Evolutionary conservation across 352 stramenopile species (phyloP), one percentile per base, ranked within the genome.

Genomic region (Phytophthora sp.): DNA sequence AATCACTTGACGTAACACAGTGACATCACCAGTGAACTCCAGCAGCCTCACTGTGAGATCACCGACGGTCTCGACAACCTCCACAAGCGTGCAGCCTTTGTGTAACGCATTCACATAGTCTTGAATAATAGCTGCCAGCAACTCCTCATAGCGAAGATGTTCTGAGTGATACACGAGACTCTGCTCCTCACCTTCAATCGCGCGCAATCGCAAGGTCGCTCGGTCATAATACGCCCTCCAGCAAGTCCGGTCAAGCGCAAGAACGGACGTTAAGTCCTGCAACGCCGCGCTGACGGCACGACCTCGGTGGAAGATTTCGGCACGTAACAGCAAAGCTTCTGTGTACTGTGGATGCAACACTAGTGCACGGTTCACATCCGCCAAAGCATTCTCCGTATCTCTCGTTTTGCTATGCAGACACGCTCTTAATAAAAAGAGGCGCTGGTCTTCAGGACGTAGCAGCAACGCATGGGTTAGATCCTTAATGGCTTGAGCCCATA

Each of bases 221-320:
- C 85, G 81, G 56, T 94, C 85, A 57, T 92, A 94, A 53, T 89
- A 89, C n/a, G 85, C 85, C 15, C 82, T 80, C 85, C 85, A 94
- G 65, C 84, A 90, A 30, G 70, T 70, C n/a, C 80, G 74, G 36
- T 94, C 85, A 12, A 84, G 68, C 0, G 73, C 57, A 9, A 92
- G 45, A 8, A 82, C 83, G 1, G 80, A 80, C 13, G 85, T 86
- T 16, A 92, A 60, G 33, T 94, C 85, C 18, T 92, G 79, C 1
- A 94, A 54, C 16, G 85, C 82, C 7, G 78, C 69, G 2, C 59
- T 75, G 5, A 87, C 77, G 3, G 70, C 66, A 30, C 72, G 67
- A 35, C 80, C 63, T 3, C 80, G 77, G 38, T 89, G 73, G 29
- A 81, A 88, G 20, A 94, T 84, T 35, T 89, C 80, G 0, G 85